Conservation (phyloP, 2,329 filamentous ascomycete genomes). For the Amesomyces nigricolor region DNA sequence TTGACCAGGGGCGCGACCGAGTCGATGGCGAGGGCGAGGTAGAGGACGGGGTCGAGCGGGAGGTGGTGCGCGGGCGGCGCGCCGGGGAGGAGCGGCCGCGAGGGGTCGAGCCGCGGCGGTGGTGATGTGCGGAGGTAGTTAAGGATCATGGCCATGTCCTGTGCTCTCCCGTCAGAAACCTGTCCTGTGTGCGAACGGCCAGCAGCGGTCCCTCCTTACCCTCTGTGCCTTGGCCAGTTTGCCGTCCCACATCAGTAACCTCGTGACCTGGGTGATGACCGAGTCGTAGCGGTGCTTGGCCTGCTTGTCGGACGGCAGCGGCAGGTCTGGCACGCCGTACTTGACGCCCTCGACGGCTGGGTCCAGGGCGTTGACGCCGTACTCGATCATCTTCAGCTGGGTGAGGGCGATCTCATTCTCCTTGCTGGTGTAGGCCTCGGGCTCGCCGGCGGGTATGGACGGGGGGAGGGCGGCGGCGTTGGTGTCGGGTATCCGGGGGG, state of each 20-base stretch:
- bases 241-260: conserved; percentile 84
- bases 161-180: conserved; percentile 5
- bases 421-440: conserved; percentile 34
- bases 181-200: too few relatives aligned
- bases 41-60: conserved; percentile 81
- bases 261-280: conserved; percentile 79
- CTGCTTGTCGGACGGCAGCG: conserved; percentile 56
- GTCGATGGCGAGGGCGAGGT: conserved; percentile 86
- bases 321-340: conserved; percentile 65
- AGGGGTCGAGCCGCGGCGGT: conserved; percentile 67
- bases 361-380: conserved; percentile 32
- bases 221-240: conserved; percentile 86
- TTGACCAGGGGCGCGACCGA: conserved; percentile 84
- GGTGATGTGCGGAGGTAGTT: conserved; percentile 78
- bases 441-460: conserved; percentile 4
- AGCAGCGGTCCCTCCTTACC: conserved; percentile 54
- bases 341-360: conserved; percentile 56
- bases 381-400: conserved; percentile 32
- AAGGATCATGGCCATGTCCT: conserved; percentile 84
- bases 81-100: conserved; percentile 67
- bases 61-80: conserved; percentile 72
- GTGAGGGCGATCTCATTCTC: conserved; percentile 41
- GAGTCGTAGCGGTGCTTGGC: conserved; percentile 81
- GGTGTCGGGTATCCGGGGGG: conserved; percentile 4
- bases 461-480: conserved; percentile 4